Percentiles rank a stretch among this genome's conserved stretches.
Conservation (phyloP, 176 grass and related monocot genomes). For the Lolium perenne region DNA sequence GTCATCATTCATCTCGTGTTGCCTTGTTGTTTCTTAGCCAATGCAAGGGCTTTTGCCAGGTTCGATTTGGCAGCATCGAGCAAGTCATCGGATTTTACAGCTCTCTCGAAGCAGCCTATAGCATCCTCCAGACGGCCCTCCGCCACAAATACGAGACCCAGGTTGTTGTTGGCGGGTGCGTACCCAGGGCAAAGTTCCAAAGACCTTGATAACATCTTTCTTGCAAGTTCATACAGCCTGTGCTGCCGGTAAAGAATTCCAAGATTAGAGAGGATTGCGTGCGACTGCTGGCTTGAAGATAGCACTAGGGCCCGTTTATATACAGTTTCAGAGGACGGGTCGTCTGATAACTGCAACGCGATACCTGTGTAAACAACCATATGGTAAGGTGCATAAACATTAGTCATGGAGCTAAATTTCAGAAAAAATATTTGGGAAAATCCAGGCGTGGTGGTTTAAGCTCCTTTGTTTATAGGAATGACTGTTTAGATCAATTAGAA, state of each 20-base stretch:
- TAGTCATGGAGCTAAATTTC: conserved; percentile 6
- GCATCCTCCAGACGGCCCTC: conserved; percentile 77
- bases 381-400: conserved; percentile 8
- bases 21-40: conserved; percentile 57
- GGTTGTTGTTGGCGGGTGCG: conserved; percentile 93
- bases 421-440: not conserved
- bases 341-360: conserved; percentile 82
- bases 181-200: conserved; percentile 89
- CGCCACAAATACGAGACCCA: conserved; percentile 84
- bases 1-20: conserved; percentile 32
- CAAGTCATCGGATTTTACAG: conserved; percentile 73
- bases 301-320: conserved; percentile 78
- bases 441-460: not conserved
- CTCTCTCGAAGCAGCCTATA: conserved; percentile 77
- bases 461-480: conserved; percentile 15
- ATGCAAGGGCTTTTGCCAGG: conserved; percentile 53
- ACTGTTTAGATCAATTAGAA: conserved; percentile 23
- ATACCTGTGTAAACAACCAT: conserved; percentile 65
- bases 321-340: conserved; percentile 71
- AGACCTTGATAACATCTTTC: conserved; percentile 70
- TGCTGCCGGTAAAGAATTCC: conserved; percentile 90
- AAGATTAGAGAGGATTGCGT: conserved; percentile 88
- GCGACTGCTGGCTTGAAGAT: conserved; percentile 67
- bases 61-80: conserved; percentile 95
- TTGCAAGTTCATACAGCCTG: conserved; percentile 82